A percentile compares a stretch with the other conserved stretches of the same genome.
phyloP scores from a whole-genome alignment of 331 rosid species.

The Spiraea crenata region DNA sequence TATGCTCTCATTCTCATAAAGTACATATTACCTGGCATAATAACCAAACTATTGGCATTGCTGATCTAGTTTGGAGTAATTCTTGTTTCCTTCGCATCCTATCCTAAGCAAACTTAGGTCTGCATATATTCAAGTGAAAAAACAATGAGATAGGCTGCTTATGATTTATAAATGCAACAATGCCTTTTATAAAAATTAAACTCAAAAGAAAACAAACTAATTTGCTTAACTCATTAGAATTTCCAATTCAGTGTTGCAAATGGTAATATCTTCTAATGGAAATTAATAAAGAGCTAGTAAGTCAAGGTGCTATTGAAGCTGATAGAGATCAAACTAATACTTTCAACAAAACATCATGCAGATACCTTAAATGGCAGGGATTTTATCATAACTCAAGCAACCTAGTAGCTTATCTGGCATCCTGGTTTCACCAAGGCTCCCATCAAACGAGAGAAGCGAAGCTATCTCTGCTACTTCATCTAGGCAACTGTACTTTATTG shows the following conservation, averaged over 20 bases:
- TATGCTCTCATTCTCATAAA: constrained; percentile 2
- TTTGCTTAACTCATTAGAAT: not conserved
- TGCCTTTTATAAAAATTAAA: not conserved
- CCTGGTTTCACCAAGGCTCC: constrained; percentile 53
- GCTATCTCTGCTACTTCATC: constrained; percentile 84
- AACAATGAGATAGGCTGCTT: not conserved
- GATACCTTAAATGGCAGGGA: constrained; percentile 6
- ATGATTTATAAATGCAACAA: not conserved
- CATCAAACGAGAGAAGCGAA: constrained; percentile 53
- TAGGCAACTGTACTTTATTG: constrained; percentile 58
- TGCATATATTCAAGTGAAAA: constrained; percentile 33
- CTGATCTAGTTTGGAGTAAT: constrained; percentile 49
- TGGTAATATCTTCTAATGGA: not conserved
- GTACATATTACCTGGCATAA: constrained; percentile 52
- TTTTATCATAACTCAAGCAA: not conserved
- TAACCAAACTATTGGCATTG: constrained; percentile 68
- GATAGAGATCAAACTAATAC: not conserved
- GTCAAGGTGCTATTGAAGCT: constrained; percentile 19
- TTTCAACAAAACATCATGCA: constrained; percentile 9
- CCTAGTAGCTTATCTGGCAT: constrained; percentile 57
- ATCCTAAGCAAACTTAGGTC: constrained; percentile 43
- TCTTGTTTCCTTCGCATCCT: constrained; percentile 40
- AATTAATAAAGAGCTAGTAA: not conserved
- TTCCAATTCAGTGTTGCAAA: not conserved
- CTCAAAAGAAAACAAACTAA: not conserved